Conservation (phyloP, 2,329 filamentous ascomycete species). For the Colletotrichum incanum region DNA sequence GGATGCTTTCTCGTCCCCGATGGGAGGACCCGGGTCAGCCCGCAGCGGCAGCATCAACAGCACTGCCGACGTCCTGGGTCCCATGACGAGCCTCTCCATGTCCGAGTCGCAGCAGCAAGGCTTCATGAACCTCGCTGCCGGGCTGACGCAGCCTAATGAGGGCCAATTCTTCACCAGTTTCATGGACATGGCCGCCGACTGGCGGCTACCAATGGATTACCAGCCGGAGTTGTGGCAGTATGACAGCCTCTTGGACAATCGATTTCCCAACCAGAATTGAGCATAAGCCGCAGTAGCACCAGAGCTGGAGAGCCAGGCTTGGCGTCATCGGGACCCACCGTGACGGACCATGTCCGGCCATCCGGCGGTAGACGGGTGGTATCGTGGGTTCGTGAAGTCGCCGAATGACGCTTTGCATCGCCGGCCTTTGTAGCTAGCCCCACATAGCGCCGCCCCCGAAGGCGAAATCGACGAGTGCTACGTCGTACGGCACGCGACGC, state of each 20-base stretch:
- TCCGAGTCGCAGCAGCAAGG: conserved; percentile 12
- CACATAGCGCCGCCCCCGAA: not conserved
- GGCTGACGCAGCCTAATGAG: not conserved
- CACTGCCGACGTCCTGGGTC: conserved; percentile 7
- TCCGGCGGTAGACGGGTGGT: not conserved
- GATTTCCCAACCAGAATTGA: conserved; percentile 20
- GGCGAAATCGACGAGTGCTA: not conserved
- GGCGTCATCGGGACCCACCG: not conserved
- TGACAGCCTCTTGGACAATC: conserved; percentile 14
- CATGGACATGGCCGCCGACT: conserved; percentile 32
- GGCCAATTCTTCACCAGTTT: conserved; percentile 19
- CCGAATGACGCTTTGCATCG: not conserved
- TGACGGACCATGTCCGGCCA: not conserved
- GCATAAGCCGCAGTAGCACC: not conserved
- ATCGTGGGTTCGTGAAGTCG: not conserved
- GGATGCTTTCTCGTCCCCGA: conserved; percentile 5
- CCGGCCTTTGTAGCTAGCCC: not conserved
- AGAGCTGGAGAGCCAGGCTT: conserved; percentile 4
- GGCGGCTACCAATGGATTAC: conserved; percentile 38
- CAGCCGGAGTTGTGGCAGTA: conserved; percentile 38
- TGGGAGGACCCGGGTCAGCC: not conserved
- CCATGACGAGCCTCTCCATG: conserved; percentile 37
- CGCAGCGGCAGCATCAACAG: conserved; percentile 23
- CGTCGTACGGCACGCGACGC: not conserved
- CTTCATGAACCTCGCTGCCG: conserved; percentile 8